Evolutionary conservation across 2,329 filamentous ascomycete genomes (phyloP).

Genomic region (Phyllosticta ampelicida): DNA sequence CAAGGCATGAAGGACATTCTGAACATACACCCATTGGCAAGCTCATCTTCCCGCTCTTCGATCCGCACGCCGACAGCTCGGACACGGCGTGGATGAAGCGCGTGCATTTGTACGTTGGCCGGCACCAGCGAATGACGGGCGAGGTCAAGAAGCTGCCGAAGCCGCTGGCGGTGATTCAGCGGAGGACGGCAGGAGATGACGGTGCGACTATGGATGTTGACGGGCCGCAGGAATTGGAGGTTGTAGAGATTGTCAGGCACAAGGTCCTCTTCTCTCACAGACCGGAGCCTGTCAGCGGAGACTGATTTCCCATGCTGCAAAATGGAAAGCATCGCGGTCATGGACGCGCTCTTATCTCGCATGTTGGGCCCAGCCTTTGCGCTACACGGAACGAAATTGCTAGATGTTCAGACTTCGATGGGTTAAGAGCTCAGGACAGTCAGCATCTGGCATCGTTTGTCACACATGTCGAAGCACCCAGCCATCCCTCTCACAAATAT

Average conservation of each 20-base stretch:
- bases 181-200: constrained; percentile 21
- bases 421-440: too few species aligned
- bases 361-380: too few species aligned
- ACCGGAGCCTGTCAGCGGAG: constrained; percentile 62
- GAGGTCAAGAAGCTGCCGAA: constrained; percentile 79
- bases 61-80: constrained; percentile 33
- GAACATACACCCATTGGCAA: constrained; percentile 51
- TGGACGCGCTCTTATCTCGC: too few species aligned
- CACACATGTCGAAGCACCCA: too few species aligned
- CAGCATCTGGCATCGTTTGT: too few species aligned
- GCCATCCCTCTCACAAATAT: too few species aligned
- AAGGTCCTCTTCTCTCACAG: constrained; percentile 77
- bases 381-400: too few species aligned
- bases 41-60: constrained; percentile 68
- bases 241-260: constrained; percentile 77
- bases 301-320: not conserved
- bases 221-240: constrained; percentile 52
- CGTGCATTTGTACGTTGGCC: constrained; percentile 78
- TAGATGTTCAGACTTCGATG: too few species aligned
- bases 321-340: too few species aligned
- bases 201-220: constrained; percentile 10
- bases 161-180: constrained; percentile 67
- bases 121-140: constrained; percentile 78
- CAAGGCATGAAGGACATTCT: constrained; percentile 1
- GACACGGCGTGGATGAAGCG: constrained; percentile 77